Conservation (phyloP, 1,284 basidiomycete genomes). For the Papiliotrema flavescens region DNA sequence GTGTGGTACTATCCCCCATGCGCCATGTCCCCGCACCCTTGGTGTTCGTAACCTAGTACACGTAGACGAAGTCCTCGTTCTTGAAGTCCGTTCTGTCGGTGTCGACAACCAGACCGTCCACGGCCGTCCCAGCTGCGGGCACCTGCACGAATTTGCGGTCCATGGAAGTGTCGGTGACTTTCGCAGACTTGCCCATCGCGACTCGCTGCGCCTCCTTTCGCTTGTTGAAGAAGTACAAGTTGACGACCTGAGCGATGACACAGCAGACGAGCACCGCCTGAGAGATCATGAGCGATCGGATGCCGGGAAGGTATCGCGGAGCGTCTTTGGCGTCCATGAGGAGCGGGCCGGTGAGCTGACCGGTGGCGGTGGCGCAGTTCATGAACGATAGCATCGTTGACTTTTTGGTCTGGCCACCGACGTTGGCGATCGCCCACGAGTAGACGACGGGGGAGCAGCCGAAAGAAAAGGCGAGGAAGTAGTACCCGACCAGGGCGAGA, state of each 20-base stretch:
- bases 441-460: constrained; percentile 31
- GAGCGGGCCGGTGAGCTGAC: constrained; percentile 27
- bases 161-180: neutral
- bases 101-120: neutral
- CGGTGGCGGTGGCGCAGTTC: constrained; percentile 8
- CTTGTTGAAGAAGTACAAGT: neutral
- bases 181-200: neutral
- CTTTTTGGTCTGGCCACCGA: constrained; percentile 26
- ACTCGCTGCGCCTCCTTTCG: neutral
- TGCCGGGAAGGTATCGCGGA: constrained; percentile 27
- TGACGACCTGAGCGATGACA: constrained; percentile 7
- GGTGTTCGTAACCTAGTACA: neutral
- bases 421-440: constrained; percentile 15
- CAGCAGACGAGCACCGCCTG: constrained; percentile 7
- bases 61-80: neutral
- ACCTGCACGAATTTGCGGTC: neutral
- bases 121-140: neutral
- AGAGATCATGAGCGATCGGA: constrained; percentile 23
- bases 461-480: constrained; percentile 48
- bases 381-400: constrained; percentile 7
- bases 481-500: constrained; percentile 46
- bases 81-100: neutral
- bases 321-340: constrained; percentile 32
- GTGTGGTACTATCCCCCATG: no score
- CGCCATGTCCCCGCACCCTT: no score